Evolutionary conservation across 306 rosid species (phyloP).

Genomic region (Castanea crenata): DNA sequence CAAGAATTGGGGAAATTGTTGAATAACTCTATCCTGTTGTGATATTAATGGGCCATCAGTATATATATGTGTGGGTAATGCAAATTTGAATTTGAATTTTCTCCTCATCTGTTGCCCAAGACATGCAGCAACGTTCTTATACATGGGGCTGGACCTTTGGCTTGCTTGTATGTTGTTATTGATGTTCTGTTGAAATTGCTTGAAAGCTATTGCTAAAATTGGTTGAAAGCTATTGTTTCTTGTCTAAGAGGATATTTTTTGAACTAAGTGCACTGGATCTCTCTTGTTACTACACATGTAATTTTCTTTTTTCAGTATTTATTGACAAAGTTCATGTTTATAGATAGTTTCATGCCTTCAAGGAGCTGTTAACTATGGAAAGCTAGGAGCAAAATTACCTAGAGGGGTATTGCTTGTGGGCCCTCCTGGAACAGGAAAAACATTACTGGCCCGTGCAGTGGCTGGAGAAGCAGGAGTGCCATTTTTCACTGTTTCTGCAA

Average conservation of each 20-base stretch:
- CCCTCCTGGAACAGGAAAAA: slow-evolving; percentile 98
- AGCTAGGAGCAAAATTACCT: slow-evolving; percentile 89
- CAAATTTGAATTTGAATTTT: background rate
- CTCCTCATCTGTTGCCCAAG: background rate
- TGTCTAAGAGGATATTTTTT: background rate
- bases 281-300: slow-evolving; percentile 8
- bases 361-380: slow-evolving; percentile 82
- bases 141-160: background rate
- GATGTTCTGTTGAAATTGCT: background rate
- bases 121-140: too few relatives aligned
- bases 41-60: background rate
- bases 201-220: background rate
- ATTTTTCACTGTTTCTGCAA: slow-evolving; percentile 89
- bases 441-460: slow-evolving; percentile 93
- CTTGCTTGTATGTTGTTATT: background rate
- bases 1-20: background rate
- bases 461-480: slow-evolving; percentile 99
- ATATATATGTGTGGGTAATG: background rate
- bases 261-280: background rate
- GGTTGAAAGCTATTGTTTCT: background rate
- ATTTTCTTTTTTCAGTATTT: slow-evolving; percentile 16
- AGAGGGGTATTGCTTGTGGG: slow-evolving; percentile 92
- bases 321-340: slow-evolving; percentile 31
- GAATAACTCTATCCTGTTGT: background rate
- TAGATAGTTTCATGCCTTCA: slow-evolving; percentile 90